A percentile compares a stretch with the other conserved stretches of the same genome.
Conservation (phyloP, 2,329 filamentous ascomycete species). For the Calonectria henricotiae region DNA sequence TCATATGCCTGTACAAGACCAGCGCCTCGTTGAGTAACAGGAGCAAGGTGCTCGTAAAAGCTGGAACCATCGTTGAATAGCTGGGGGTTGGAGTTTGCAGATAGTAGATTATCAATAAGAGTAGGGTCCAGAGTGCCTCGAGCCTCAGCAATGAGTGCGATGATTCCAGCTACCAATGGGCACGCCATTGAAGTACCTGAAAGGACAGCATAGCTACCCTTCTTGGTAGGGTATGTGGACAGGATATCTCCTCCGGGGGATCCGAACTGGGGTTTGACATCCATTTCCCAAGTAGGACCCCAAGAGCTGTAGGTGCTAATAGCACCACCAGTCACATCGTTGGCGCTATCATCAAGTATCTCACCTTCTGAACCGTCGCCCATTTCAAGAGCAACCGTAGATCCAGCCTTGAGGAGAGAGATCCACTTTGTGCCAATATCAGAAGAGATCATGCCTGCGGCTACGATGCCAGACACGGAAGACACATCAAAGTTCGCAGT, state of each 20-base stretch:
- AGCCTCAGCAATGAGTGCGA: conserved; percentile 69
- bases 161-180: conserved; percentile 71
- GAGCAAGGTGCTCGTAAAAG: conserved; percentile 63
- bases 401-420: conserved; percentile 61
- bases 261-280: conserved; percentile 71
- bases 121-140: conserved; percentile 68
- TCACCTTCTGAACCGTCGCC: conserved; percentile 59
- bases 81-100: conserved; percentile 66
- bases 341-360: conserved; percentile 57
- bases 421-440: conserved; percentile 65
- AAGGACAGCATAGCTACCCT: conserved; percentile 68
- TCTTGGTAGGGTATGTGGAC: conserved; percentile 68
- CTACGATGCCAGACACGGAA: conserved; percentile 55
- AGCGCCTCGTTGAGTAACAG: conserved; percentile 74
- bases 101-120: conserved; percentile 67
- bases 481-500: conserved; percentile 57
- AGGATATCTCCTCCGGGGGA: conserved; percentile 73
- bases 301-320: conserved; percentile 71
- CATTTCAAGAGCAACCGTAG: conserved; percentile 64
- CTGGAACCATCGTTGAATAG: conserved; percentile 64
- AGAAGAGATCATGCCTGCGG: conserved; percentile 62
- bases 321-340: conserved; percentile 67
- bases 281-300: conserved; percentile 75
- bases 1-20: conserved; percentile 75
- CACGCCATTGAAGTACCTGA: conserved; percentile 76